Evolutionary conservation across 495 filamentous ascomycete species (phyloP).

Genomic region (Lepraria neglecta): DNA sequence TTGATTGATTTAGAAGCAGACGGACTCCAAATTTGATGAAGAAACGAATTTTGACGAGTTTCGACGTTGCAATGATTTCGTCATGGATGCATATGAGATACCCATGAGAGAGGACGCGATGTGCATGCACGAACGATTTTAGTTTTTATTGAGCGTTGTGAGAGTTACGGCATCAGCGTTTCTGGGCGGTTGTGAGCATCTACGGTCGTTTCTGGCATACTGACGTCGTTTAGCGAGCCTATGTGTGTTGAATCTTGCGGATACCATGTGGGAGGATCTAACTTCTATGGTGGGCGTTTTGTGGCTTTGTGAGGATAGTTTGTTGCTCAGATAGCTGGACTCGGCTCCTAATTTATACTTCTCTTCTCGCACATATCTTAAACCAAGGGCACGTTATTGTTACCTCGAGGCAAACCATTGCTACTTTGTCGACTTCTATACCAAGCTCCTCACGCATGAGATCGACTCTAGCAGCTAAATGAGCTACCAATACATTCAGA

Average conservation of each 20-base stretch:
- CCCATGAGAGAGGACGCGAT: slow-evolving; percentile 16
- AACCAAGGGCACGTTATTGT: too few species aligned
- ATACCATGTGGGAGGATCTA: slow-evolving; percentile 15
- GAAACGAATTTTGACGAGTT: slow-evolving; percentile 15
- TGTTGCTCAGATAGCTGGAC: slow-evolving; percentile 1
- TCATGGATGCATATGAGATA: slow-evolving; percentile 23
- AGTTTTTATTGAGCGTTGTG: slow-evolving; percentile 6
- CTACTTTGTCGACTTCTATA: too few species aligned
- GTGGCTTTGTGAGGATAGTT: neutral
- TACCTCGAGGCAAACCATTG: neutral
- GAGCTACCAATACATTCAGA: too few species aligned
- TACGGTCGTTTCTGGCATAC: slow-evolving; percentile 15
- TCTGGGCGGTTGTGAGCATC: neutral
- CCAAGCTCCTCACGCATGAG: too few species aligned
- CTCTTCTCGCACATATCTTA: neutral
- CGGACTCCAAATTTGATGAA: slow-evolving; percentile 11
- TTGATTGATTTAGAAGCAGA: slow-evolving; percentile 7
- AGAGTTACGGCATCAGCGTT: slow-evolving; percentile 9
- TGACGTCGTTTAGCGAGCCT: neutral
- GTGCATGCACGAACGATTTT: neutral
- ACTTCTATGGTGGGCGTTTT: neutral
- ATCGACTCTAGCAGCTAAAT: too few species aligned
- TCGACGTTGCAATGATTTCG: slow-evolving; percentile 13
- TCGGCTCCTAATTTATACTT: slow-evolving; percentile 2
- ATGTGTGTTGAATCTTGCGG: neutral